phyloP scores from a whole-genome alignment of 371 early-diverging fungal species.

The Mortierella sp. region DNA sequence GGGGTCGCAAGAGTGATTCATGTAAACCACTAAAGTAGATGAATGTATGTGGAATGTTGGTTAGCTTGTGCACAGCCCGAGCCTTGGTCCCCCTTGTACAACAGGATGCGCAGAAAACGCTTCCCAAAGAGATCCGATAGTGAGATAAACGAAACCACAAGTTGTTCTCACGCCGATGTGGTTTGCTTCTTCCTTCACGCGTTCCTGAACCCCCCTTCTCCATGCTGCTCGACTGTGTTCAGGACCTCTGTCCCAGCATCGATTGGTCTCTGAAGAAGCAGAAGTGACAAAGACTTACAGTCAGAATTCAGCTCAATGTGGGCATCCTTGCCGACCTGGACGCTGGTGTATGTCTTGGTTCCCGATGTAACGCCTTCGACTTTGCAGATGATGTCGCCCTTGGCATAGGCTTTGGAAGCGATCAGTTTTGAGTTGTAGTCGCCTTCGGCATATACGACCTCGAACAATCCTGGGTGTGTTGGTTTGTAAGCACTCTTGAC shows the following conservation, averaged over 20 bases:
- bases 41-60: background rate
- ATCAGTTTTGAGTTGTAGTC: conserved; percentile 69
- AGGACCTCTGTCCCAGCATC: no score
- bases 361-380: conserved; percentile 66
- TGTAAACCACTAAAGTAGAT: conserved; percentile 49
- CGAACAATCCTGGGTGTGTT: conserved; percentile 63
- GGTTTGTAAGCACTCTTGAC: conserved; percentile 55
- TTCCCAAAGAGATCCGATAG: conserved; percentile 28
- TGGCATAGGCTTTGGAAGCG: conserved; percentile 57
- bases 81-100: no score
- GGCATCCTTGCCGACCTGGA: conserved; percentile 67
- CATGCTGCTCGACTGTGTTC: no score
- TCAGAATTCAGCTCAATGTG: conserved; percentile 84
- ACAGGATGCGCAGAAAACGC: no score
- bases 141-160: conserved; percentile 7
- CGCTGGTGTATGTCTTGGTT: conserved; percentile 70
- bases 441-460: conserved; percentile 61
- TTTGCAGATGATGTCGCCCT: conserved; percentile 65
- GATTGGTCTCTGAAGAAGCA: no score
- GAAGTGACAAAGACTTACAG: conserved; percentile 24
- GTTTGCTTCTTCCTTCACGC: background rate
- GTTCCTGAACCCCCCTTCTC: no score
- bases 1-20: conserved; percentile 72
- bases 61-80: no score
- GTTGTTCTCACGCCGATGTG: no score